These are phyloP conservation scores for Prosopis cineraria DNA, from an alignment of 306 rosid genomes.

Conservation along the genomic window DNA sequence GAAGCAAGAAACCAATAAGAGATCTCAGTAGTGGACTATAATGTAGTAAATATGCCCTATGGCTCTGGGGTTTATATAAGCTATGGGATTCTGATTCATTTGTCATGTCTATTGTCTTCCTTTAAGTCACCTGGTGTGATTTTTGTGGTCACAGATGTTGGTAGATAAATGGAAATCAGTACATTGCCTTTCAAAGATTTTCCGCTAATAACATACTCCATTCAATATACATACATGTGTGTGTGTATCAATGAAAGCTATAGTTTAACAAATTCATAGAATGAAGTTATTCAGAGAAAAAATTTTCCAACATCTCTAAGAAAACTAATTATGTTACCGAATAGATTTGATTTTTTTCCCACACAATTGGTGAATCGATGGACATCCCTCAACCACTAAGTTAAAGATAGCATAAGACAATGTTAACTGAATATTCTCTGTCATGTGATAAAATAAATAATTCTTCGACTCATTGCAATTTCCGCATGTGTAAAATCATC, in stretches of 20 bases:
- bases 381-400: not conserved
- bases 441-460: slow-evolving; percentile 14
- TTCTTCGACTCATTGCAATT: slow-evolving; percentile 19
- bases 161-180: not conserved
- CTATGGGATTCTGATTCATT: not conserved
- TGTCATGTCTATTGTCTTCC: not conserved
- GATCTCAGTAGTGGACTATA: not conserved
- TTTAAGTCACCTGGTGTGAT: not conserved
- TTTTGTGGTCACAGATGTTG: not conserved
- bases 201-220: too few relatives aligned
- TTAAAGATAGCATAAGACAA: not conserved
- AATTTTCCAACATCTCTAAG: too few relatives aligned
- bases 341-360: not conserved
- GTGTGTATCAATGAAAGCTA: too few relatives aligned
- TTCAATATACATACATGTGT: too few relatives aligned
- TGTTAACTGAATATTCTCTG: not conserved
- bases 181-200: not conserved
- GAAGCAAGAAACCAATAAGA: slow-evolving; percentile 13
- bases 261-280: not conserved
- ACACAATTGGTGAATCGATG: not conserved
- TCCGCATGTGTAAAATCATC: slow-evolving; percentile 7
- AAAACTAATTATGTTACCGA: too few relatives aligned
- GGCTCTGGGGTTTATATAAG: not conserved
- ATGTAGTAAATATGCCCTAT: not conserved
- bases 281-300: not conserved